Base-by-base conservation (phyloP, 1,284 basidiomycete genomes). In the Microbotryum violaceum region DNA sequence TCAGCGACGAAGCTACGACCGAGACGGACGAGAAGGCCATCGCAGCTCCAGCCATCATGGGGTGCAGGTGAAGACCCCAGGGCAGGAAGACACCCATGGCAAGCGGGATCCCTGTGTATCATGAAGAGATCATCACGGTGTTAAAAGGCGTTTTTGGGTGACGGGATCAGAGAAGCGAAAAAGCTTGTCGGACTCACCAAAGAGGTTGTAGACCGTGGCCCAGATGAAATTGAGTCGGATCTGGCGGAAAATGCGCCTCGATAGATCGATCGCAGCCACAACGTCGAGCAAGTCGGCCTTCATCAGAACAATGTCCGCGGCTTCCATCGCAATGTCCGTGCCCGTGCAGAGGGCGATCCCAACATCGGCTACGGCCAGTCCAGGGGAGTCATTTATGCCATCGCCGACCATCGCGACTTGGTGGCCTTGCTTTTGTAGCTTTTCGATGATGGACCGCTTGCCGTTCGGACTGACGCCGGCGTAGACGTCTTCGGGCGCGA, bases 11-110 rank as follows among this genome's bases (percentile, higher is more conserved):
- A 21, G 82, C 83, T 10, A 99, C 94, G 56, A 99, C 96, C 69
- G 90, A 93, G 50, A 98, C 94, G 69, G 88, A 91, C 54, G 89
- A 93, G 75, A 90, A 93, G 21, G 96, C 94, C 96, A 99, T 99
- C 25, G 94, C 93, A 1, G 86, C 89, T 12, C 91, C 94, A 0
- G 96, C 93, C 79, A 93, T 86, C 94, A 98, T 98, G 3, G 96
- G 96, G 72, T 94, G 96, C 73, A 98, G 83, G 75, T 92, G 90
- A 45, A 93, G 71, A 8, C 91, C 91, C 77, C 91, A 84, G 0
- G 96, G 96, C 18, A 98, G 79, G 76, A 98, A 86, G 54, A 97
- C 69, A 50, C 96, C 96, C 96, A 98, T 98, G 16, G 96, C 96
- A 46, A 98, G 83, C n/a, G 96, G 96, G 61, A 99, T 93, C 67